Evolutionary conservation across 179 eudicot species (phyloP).

Genomic region (Silene coronaria): DNA sequence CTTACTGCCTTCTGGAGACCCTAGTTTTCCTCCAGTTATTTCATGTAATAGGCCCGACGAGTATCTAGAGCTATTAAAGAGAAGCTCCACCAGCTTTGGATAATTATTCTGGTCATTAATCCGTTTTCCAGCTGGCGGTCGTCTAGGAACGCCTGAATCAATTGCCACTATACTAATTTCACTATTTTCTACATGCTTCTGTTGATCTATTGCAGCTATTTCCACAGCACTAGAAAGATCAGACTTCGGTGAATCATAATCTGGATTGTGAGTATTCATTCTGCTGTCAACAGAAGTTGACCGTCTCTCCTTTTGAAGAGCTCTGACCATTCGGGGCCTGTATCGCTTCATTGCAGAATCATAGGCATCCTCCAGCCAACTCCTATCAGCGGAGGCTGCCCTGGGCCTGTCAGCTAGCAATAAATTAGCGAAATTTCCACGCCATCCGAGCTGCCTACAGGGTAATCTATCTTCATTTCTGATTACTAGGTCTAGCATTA

Average conservation of each 20-base stretch:
- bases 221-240: conserved; percentile 49
- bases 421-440: conserved; percentile 49
- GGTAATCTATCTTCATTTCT: conserved; percentile 98
- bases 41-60: conserved; percentile 70
- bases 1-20: conserved; percentile 44
- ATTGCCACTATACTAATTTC: conserved; percentile 78
- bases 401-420: conserved; percentile 48
- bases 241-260: conserved; percentile 46
- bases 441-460: conserved; percentile 91
- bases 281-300: conserved; percentile 69
- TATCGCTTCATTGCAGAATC: conserved; percentile 67
- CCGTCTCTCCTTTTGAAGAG: conserved; percentile 62
- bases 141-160: conserved; percentile 96
- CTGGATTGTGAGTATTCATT: conserved; percentile 42
- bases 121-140: conserved; percentile 95
- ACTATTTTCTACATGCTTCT: conserved; percentile 26
- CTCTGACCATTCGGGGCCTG: conserved; percentile 54
- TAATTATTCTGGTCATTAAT: conserved; percentile 77
- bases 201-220: conserved; percentile 38
- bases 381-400: conserved; percentile 39
- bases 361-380: conserved; percentile 69
- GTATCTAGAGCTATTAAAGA: conserved; percentile 73
- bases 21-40: conserved; percentile 77
- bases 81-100: conserved; percentile 91
- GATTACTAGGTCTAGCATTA: conserved; percentile 88